Evolutionary conservation across 2,329 filamentous ascomycete species (phyloP).

Genomic region (Fusarium sp.): DNA sequence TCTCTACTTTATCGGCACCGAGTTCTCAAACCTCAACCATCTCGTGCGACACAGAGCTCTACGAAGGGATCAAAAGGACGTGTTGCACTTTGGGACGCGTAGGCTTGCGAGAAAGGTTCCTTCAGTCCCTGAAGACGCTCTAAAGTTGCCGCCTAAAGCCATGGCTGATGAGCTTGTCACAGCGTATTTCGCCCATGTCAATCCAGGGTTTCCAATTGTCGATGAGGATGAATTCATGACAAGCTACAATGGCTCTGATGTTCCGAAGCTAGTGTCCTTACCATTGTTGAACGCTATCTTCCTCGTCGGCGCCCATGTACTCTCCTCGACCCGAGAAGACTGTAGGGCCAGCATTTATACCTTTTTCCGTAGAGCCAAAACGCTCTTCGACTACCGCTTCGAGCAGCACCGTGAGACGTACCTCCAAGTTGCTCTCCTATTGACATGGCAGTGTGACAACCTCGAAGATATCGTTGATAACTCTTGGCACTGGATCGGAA

Average conservation of each 20-base stretch:
- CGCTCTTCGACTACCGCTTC: constrained; percentile 61
- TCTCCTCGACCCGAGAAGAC: constrained; percentile 52
- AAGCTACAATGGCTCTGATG: constrained; percentile 57
- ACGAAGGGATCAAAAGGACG: constrained; percentile 37
- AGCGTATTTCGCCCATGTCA: constrained; percentile 61
- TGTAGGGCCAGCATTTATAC: constrained; percentile 52
- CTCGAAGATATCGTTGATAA: constrained; percentile 65
- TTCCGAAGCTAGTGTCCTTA: constrained; percentile 55
- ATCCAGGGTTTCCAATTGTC: constrained; percentile 61
- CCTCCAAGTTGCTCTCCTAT: constrained; percentile 62
- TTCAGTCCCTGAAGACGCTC: constrained; percentile 56
- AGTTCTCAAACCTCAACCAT: constrained; percentile 65
- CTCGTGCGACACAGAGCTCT: constrained; percentile 59
- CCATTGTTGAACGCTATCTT: constrained; percentile 61
- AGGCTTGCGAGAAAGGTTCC: constrained; percentile 50
- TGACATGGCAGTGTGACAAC: constrained; percentile 65
- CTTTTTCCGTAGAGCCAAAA: constrained; percentile 63
- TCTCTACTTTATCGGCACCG: constrained; percentile 64
- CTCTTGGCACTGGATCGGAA: constrained; percentile 62
- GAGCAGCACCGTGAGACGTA: constrained; percentile 63
- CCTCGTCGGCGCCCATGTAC: constrained; percentile 61
- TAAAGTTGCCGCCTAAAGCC: constrained; percentile 57
- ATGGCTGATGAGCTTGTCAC: constrained; percentile 60
- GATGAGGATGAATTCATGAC: constrained; percentile 62
- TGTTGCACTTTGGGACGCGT: constrained; percentile 49